Base-by-base conservation (phyloP, 495 filamentous ascomycete genomes). In the Penicillium lividum region DNA sequence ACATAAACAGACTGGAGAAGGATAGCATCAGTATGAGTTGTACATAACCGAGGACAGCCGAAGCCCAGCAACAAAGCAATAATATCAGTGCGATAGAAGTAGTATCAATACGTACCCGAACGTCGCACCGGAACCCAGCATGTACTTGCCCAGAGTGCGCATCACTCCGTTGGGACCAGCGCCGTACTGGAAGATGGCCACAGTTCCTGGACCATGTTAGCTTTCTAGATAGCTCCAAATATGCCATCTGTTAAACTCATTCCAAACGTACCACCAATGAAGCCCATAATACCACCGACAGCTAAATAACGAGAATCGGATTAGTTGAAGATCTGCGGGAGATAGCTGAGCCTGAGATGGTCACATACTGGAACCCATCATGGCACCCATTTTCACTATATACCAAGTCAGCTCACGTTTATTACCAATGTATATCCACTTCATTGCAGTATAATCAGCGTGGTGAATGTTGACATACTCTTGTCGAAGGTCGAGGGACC, bases 311-410 rank as follows among this genome's bases (percentile, higher is more conserved):
- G 43, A n/a, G 38, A 52, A 36, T 28, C 51, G 56, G 34, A 58
- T 51, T 29, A 60, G 66, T 51, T 56, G 38, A 47, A 50, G 58
- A 33, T 59, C 51, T 38, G 34, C 28, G 15, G 34, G 52, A 28
- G 28, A 47, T 25, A 22, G 30, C 31, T 22, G 43, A 33, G 16
- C 42, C 15, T 28, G 47, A 10, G 22, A 61, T 43, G 25, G 51
- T 31, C 42, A 83, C 92, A 56, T 89, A 97, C 93, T 93, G 54
- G 92, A 90, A 58, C 94, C 94, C 90, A 98, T 96, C 88, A 98
- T 85, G 56, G 88, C 91, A 57, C 94, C 94, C 91, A 97, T 95
- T 80, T 95, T 97, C 76, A 93, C 94, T 98, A 62, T 55, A 58
- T 45, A 28, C 10, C 46, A 53, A 62, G 71, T 79, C 62, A 70